These are phyloP conservation scores for Phytophthora lateralis DNA, from an alignment of 352 stramenopile genomes.

Conservation along the genomic window DNA sequence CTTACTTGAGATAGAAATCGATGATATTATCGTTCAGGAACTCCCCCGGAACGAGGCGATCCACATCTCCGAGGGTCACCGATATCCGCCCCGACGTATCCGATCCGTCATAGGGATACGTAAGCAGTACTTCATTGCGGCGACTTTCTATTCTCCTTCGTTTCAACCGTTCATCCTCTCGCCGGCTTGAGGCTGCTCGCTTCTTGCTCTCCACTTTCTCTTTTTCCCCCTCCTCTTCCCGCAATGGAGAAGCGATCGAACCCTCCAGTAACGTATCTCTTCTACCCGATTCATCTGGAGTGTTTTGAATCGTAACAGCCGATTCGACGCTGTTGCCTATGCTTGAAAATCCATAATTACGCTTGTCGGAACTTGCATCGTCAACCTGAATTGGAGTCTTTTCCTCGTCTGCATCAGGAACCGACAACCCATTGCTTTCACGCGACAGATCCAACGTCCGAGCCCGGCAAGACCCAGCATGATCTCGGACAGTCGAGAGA, in stretches of 20 bases:
- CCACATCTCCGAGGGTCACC: slow-evolving; percentile 87
- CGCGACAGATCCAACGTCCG: slow-evolving; percentile 25
- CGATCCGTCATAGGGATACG: slow-evolving; percentile 69
- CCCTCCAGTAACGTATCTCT: background rate
- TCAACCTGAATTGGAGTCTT: slow-evolving; percentile 29
- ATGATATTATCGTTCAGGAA: slow-evolving; percentile 95
- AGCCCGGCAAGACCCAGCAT: background rate
- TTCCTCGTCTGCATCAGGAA: slow-evolving; percentile 15
- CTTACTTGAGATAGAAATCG: slow-evolving; percentile 92
- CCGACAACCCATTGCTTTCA: slow-evolving; percentile 9
- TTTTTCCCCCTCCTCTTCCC: slow-evolving; percentile 22
- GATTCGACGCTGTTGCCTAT: background rate
- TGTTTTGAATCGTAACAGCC: slow-evolving; percentile 15
- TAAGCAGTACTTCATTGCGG: slow-evolving; percentile 51
- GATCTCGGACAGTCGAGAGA: slow-evolving; percentile 7
- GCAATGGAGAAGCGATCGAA: slow-evolving; percentile 2
- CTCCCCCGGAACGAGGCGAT: slow-evolving; percentile 86
- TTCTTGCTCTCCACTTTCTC: slow-evolving; percentile 24
- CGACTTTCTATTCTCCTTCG: slow-evolving; percentile 36
- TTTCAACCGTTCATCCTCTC: slow-evolving; percentile 29
- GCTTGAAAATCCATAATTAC: slow-evolving; percentile 1
- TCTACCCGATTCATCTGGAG: slow-evolving; percentile 6
- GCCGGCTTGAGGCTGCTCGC: slow-evolving; percentile 19
- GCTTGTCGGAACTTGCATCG: slow-evolving; percentile 4
- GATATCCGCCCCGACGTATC: slow-evolving; percentile 57